phyloP scores from a whole-genome alignment of 495 filamentous ascomycete genomes.

The Penicillium cinerascens region DNA sequence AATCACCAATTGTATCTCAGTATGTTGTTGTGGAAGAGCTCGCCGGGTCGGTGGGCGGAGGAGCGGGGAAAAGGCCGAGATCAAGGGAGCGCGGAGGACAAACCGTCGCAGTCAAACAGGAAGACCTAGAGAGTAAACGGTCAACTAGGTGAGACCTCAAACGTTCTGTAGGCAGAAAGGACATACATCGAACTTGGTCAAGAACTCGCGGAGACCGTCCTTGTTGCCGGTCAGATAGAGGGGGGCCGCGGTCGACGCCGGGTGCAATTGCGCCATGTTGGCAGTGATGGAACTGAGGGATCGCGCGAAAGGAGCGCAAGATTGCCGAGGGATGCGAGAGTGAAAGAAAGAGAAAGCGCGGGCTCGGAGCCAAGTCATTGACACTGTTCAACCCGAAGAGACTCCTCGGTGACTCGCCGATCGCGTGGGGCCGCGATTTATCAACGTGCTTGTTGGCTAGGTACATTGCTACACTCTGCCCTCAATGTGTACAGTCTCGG shows the following conservation, averaged over 20 bases:
- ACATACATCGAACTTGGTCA: conserved; percentile 88
- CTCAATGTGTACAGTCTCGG: conserved; percentile 4
- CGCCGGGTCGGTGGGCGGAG: neutral
- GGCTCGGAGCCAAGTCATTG: neutral
- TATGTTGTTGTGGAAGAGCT: conserved; percentile 11
- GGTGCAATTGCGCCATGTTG: conserved; percentile 21
- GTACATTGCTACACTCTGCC: neutral
- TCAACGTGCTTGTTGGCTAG: neutral
- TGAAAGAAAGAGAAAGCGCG: neutral
- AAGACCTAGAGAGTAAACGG: conserved; percentile 61
- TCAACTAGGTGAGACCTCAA: neutral
- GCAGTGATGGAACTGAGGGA: neutral
- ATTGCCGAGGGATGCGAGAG: neutral
- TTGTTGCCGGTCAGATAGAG: conserved; percentile 79
- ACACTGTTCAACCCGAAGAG: conserved; percentile 14
- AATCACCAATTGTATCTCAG: conserved; percentile 24
- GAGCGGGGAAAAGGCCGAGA: conserved; percentile 9
- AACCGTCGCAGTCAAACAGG: conserved; percentile 96
- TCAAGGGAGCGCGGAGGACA: conserved; percentile 18
- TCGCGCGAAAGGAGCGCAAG: neutral
- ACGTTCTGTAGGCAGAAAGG: neutral
- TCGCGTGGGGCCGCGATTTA: conserved; percentile 8
- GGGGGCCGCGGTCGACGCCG: conserved; percentile 38
- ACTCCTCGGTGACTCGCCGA: conserved; percentile 21
- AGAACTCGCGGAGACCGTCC: conserved; percentile 70